Conservation (phyloP, 1,284 basidiomycete genomes). For the Earliella scabrosa region DNA sequence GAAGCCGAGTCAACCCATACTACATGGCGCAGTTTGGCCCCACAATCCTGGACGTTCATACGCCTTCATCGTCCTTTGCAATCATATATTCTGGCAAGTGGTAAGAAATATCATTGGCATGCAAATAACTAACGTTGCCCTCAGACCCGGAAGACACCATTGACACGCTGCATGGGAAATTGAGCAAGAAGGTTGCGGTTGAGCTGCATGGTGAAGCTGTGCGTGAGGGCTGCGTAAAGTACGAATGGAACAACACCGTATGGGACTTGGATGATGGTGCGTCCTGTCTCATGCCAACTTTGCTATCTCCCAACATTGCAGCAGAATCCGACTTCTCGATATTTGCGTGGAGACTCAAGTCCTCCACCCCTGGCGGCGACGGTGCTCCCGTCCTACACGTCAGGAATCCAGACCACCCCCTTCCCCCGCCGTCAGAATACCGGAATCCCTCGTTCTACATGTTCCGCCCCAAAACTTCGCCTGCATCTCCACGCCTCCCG, state of each 20-base stretch:
- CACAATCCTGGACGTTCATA: slow-evolving; percentile 72
- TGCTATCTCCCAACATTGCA: background rate
- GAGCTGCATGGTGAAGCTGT: slow-evolving; percentile 63
- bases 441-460: slow-evolving; percentile 73
- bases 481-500: slow-evolving; percentile 31
- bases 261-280: slow-evolving; percentile 84
- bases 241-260: slow-evolving; percentile 70
- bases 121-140: background rate
- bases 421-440: slow-evolving; percentile 66
- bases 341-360: slow-evolving; percentile 70
- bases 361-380: slow-evolving; percentile 31
- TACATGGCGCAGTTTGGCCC: slow-evolving; percentile 7
- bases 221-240: slow-evolving; percentile 80
- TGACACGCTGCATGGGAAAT: slow-evolving; percentile 64
- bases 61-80: slow-evolving; percentile 72
- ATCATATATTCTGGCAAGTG: slow-evolving; percentile 68
- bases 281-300: slow-evolving; percentile 19
- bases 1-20: background rate
- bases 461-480: slow-evolving; percentile 47
- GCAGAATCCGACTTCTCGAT: slow-evolving; percentile 82
- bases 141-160: slow-evolving; percentile 71
- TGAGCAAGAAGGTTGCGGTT: slow-evolving; percentile 63
- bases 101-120: slow-evolving; percentile 5
- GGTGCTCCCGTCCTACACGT: slow-evolving; percentile 62
- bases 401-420: slow-evolving; percentile 59